Conservation (phyloP, 139 green algal genomes). For the Diplosphaera chodatii region DNA sequence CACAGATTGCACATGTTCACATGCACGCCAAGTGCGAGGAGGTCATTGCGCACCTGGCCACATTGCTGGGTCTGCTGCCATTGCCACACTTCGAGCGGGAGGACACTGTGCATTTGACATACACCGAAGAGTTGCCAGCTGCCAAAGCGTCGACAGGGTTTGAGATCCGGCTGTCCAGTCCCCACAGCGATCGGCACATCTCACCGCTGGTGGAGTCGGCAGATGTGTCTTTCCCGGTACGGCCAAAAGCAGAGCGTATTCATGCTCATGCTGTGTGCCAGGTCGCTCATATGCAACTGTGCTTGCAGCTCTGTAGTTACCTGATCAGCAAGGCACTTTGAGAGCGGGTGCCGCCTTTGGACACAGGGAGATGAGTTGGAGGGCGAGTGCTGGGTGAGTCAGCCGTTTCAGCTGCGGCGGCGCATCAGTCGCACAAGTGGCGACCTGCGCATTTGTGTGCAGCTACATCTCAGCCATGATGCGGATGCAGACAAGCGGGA, state of each 20-base stretch:
- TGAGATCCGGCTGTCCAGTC: constrained; percentile 34
- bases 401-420: not conserved
- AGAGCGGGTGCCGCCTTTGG: too few species aligned
- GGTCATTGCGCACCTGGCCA: constrained; percentile 10
- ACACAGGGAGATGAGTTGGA: not conserved
- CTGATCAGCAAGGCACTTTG: too few species aligned
- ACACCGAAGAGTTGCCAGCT: not conserved
- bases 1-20: constrained; percentile 1
- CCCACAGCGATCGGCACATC: constrained; percentile 36
- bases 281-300: too few species aligned
- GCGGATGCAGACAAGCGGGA: not conserved
- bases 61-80: not conserved
- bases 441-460: not conserved
- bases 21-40: constrained; percentile 12
- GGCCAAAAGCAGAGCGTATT: too few species aligned
- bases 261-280: too few species aligned
- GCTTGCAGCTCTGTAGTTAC: too few species aligned
- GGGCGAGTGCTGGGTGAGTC: not conserved
- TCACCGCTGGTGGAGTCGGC: constrained; percentile 48
- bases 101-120: constrained; percentile 1
- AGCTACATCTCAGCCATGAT: not conserved
- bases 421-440: not conserved
- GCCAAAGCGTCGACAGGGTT: constrained; percentile 15
- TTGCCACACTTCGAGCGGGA: constrained; percentile 4
- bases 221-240: not conserved